phyloP scores from a whole-genome alignment of 108 stramenopile genomes.

The Fistulifera pelliculosa region DNA sequence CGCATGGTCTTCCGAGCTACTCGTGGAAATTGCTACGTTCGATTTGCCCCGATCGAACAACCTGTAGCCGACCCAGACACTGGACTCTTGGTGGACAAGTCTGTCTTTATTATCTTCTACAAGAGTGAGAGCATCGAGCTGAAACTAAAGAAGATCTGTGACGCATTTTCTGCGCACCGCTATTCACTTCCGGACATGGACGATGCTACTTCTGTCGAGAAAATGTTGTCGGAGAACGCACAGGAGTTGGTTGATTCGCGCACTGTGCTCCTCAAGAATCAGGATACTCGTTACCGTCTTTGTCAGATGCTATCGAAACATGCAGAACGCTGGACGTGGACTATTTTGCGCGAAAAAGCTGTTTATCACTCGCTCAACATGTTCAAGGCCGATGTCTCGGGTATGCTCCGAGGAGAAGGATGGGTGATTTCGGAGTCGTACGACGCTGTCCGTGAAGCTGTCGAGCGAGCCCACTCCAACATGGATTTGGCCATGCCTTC shows the following conservation, averaged over 20 bases:
- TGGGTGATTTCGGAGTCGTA: conserved; percentile 86
- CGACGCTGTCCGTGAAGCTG: conserved; percentile 56
- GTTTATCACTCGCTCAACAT: conserved; percentile 97
- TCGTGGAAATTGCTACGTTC: conserved; percentile 96
- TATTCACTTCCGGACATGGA: conserved; percentile 94
- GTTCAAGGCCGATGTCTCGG: conserved; percentile 93
- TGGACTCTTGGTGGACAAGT: conserved; percentile 76
- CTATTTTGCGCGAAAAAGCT: conserved; percentile 86
- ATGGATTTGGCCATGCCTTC: conserved; percentile 86
- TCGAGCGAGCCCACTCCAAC: conserved; percentile 80
- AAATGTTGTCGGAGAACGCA: conserved; percentile 83
- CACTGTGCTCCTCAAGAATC: conserved; percentile 89
- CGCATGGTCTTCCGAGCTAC: conserved; percentile 97
- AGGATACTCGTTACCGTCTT: conserved; percentile 88
- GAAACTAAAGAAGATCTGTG: conserved; percentile 97
- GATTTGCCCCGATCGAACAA: conserved; percentile 93
- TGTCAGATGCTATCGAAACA: conserved; percentile 82
- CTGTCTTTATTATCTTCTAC: conserved; percentile 97
- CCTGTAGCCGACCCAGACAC: conserved; percentile 82
- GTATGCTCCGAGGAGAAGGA: conserved; percentile 96
- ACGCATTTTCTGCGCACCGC: conserved; percentile 89
- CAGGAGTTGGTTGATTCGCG: conserved; percentile 83
- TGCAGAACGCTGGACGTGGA: conserved; percentile 85
- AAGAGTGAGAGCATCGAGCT: conserved; percentile 86
- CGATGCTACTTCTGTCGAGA: conserved; percentile 73